Base-by-base conservation (phyloP, 768 basidiomycete genomes). In the Hortiboletus campestris region DNA sequence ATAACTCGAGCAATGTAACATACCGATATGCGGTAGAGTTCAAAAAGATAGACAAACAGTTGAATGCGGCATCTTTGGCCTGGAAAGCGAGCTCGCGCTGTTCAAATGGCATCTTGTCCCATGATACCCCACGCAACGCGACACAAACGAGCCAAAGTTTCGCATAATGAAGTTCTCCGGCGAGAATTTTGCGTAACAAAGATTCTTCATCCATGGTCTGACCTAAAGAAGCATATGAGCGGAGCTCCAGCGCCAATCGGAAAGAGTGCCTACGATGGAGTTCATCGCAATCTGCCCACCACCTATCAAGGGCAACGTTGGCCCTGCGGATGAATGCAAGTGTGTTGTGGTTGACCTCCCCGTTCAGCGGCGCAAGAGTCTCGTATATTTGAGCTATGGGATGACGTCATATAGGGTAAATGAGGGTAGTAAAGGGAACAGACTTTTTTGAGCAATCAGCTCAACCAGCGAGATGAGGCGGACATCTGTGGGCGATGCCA, bases 91-190 rank as follows among this genome's bases (percentile, higher is more conserved):
- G 80, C 69, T 96, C 94, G 38, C 93, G 86, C 67, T 96, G 94
- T 70, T 97, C 94, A 57, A 90, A 92, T 4, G 92, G 85, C 88
- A 97, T 92, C 72, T 94, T 94, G 66, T 97, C 94, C 94, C 94
- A 98, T 6, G 90, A 84, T 25, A 89, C 90, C 17, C 94, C 94
- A 56, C 94, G 84, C 44, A 98, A 76, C 13, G 93, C 93, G 22
- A 96, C 88, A 67, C 94, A 97, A 20, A 94, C 88, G 32, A 96
- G 82, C 94, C 94, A 97, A 6, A 98, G 78, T 69, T 96, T 95
- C 29, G 94, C 91, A 67, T 96, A 94, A 66, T 94, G 86, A 48
- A 96, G 76, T 67, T 97, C 94, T 6, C 88, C 89, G 3, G 85
- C 85, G 20, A 97, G 84, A 46, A 98, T 85, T 74, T 92, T 94